Evolutionary conservation across 1,139 yeast species (phyloP).

Genomic region (Yamadazyma triangularis): DNA sequence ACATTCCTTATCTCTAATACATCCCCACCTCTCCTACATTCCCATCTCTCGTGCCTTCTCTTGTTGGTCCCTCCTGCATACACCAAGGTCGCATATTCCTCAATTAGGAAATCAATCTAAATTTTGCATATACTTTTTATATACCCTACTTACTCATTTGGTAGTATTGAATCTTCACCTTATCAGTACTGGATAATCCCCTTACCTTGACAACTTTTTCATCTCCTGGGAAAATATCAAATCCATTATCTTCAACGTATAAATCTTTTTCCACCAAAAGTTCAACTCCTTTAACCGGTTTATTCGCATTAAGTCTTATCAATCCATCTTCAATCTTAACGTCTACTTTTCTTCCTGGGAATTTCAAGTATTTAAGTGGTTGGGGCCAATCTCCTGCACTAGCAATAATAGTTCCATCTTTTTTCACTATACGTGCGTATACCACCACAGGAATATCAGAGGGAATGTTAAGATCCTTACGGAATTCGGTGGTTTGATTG

Average conservation of each 20-base stretch:
- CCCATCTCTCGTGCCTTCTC: no score
- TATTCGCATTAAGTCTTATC: conserved; percentile 16
- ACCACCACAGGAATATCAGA: conserved; percentile 13
- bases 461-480: conserved; percentile 5
- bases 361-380: conserved; percentile 38
- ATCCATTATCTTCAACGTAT: conserved; percentile 32
- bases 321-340: conserved; percentile 10
- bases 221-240: conserved; percentile 41
- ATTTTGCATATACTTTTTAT: no score
- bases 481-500: conserved; percentile 30
- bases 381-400: conserved; percentile 46
- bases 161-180: conserved; percentile 2
- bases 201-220: conserved; percentile 12
- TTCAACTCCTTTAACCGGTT: conserved; percentile 36
- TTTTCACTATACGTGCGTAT: conserved; percentile 10
- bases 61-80: no score
- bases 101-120: no score
- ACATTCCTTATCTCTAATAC: no score
- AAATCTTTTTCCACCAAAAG: conserved; percentile 13
- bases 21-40: no score
- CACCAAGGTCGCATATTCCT: no score
- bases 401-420: conserved; percentile 16
- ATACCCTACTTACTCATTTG: neutral
- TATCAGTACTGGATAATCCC: conserved; percentile 9
- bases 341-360: conserved; percentile 14